These are phyloP conservation scores for Extremus antarcticus DNA, from an alignment of 495 filamentous ascomycete species.

Conservation along the genomic window DNA sequence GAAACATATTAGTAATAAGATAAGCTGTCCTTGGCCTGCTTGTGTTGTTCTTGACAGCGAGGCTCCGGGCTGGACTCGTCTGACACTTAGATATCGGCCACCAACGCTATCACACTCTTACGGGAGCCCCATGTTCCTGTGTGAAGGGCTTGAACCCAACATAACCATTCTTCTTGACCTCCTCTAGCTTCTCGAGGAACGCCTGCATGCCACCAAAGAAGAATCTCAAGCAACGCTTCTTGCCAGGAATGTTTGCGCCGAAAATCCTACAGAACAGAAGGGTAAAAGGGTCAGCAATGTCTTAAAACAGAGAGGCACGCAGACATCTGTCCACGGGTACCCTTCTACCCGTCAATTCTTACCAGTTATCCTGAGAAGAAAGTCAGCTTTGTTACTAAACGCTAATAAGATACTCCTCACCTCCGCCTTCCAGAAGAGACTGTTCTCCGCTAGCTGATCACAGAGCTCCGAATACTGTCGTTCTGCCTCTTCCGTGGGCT, in stretches of 20 bases:
- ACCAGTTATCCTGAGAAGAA: background rate
- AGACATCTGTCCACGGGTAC: too few relatives aligned
- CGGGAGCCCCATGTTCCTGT: background rate
- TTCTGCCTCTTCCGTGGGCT: slow-evolving; percentile 7
- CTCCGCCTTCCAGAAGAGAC: slow-evolving; percentile 9
- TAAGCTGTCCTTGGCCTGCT: too few relatives aligned
- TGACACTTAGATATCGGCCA: background rate
- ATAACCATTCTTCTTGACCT: slow-evolving; percentile 1
- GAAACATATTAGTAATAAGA: too few relatives aligned
- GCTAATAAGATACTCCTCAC: background rate
- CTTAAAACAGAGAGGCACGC: too few relatives aligned
- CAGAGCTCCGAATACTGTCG: slow-evolving; percentile 3
- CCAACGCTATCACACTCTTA: background rate
- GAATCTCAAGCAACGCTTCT: slow-evolving; percentile 1
- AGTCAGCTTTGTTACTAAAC: background rate
- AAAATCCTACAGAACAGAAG: too few relatives aligned
- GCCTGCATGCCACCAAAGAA: slow-evolving; percentile 7
- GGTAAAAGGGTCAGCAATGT: too few relatives aligned
- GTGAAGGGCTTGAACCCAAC: slow-evolving; percentile 3
- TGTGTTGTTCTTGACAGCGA: background rate
- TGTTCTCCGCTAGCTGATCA: slow-evolving; percentile 6
- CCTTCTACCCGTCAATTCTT: too few relatives aligned
- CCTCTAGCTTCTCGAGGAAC: slow-evolving; percentile 1
- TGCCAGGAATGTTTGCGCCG: slow-evolving; percentile 6
- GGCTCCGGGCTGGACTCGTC: background rate